Percentiles rank a stretch among this genome's conserved stretches.
Conservation (phyloP, 108 stramenopile genomes). For the Cyclotella choctawhatcheeana region DNA sequence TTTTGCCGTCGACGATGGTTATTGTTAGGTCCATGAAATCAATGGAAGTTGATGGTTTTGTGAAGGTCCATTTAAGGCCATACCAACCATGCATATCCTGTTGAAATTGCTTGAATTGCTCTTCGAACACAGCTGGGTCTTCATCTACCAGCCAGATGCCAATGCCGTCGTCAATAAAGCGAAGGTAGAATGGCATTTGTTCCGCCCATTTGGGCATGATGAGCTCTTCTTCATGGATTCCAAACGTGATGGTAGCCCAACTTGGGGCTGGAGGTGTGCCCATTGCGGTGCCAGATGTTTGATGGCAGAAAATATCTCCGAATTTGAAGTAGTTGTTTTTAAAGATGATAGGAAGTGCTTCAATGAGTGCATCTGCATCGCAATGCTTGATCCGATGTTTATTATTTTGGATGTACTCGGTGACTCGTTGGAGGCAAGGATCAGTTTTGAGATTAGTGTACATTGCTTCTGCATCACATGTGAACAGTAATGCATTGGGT, state of each 20-base stretch:
- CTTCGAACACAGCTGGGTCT: not conserved
- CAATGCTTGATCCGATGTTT: not conserved
- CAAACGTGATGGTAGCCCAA: constrained; percentile 17
- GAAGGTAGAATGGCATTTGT: not conserved
- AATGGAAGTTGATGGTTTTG: not conserved
- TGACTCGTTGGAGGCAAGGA: not conserved
- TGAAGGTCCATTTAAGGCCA: not conserved
- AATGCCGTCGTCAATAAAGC: constrained; percentile 19
- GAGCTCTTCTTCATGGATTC: not conserved
- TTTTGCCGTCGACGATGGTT: not conserved
- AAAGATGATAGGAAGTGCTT: constrained; percentile 14
- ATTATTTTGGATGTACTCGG: not conserved
- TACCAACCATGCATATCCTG: not conserved
- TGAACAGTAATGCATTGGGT: constrained; percentile 23
- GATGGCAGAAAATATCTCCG: constrained; percentile 21
- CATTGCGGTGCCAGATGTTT: constrained; percentile 24
- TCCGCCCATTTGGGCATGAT: constrained; percentile 1
- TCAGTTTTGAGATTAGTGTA: constrained; percentile 19
- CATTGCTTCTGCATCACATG: constrained; percentile 3
- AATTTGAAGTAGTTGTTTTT: constrained; percentile 24
- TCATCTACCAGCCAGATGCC: constrained; percentile 10
- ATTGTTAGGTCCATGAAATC: constrained; percentile 9
- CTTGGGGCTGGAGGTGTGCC: constrained; percentile 18
- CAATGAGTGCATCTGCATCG: constrained; percentile 16
- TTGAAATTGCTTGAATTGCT: not conserved